phyloP scores from a whole-genome alignment of 23 red algal genomes.

The Chondrus crispus region DNA sequence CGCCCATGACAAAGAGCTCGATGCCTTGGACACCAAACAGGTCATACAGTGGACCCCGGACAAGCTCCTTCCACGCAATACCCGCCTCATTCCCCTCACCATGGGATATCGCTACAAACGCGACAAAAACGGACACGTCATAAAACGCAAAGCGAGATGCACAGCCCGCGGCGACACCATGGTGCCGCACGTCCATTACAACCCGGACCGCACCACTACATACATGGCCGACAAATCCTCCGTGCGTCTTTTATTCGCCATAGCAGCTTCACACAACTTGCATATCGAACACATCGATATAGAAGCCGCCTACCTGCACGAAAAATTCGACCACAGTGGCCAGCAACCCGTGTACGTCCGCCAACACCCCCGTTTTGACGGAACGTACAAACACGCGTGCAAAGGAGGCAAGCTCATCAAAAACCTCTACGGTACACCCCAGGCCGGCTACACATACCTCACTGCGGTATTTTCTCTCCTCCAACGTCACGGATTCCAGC shows the following conservation, averaged over 20 bases:
- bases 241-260: background rate
- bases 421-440: background rate
- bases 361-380: background rate
- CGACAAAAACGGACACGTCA: background rate
- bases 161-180: background rate
- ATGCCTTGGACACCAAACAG: background rate
- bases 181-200: background rate
- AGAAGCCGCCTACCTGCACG: background rate
- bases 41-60: background rate
- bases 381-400: background rate
- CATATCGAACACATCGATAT: background rate
- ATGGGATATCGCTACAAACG: background rate
- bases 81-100: background rate
- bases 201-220: background rate
- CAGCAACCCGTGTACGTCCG: background rate
- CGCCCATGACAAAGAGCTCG: background rate
- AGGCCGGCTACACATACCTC: background rate
- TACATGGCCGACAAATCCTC: background rate
- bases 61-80: background rate
- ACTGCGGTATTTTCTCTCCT: background rate
- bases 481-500: background rate
- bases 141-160: conserved; percentile 5
- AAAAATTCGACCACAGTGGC: background rate
- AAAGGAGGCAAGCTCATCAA: background rate
- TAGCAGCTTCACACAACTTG: background rate